Percentiles rank a stretch among this genome's conserved stretches.
These are phyloP conservation scores for Entoloma clypeatum DNA, from an alignment of 1,284 basidiomycete species.

Conservation along the genomic window DNA sequence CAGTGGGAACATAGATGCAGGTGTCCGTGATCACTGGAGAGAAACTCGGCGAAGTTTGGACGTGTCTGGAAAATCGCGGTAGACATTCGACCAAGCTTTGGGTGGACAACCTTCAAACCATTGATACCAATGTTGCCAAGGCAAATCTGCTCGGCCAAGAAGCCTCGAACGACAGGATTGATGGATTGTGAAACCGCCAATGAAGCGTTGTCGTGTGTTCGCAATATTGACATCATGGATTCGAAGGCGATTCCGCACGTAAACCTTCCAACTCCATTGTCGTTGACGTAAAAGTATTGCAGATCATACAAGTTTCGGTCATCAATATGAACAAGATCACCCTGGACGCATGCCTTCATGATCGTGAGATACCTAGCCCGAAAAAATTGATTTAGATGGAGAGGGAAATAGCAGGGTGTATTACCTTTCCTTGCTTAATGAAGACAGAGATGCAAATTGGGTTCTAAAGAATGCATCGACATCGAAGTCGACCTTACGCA, in stretches of 20 bases:
- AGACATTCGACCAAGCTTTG: conserved; percentile 14
- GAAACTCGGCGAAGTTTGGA: no score
- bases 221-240: conserved; percentile 14
- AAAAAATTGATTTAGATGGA: no score
- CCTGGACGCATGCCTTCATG: conserved; percentile 14
- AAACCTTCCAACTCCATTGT: conserved; percentile 11
- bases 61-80: conserved; percentile 6
- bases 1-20: no score
- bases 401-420: conserved; percentile 11
- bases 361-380: conserved; percentile 16
- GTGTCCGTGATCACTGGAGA: no score
- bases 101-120: conserved; percentile 10
- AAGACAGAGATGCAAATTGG: conserved; percentile 6
- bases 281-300: no score
- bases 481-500: no score
- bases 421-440: conserved; percentile 12
- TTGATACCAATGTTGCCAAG: no score
- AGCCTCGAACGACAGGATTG: conserved; percentile 14
- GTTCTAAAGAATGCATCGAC: conserved; percentile 10
- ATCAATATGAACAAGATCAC: conserved; percentile 9
- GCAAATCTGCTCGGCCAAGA: no score
- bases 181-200: conserved; percentile 12
- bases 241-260: conserved; percentile 15
- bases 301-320: conserved; percentile 14
- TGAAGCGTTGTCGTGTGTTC: conserved; percentile 4